Evolutionary conservation across 192 early-diverging fungal species (phyloP).

Genomic region (Umbelopsis vinacea): DNA sequence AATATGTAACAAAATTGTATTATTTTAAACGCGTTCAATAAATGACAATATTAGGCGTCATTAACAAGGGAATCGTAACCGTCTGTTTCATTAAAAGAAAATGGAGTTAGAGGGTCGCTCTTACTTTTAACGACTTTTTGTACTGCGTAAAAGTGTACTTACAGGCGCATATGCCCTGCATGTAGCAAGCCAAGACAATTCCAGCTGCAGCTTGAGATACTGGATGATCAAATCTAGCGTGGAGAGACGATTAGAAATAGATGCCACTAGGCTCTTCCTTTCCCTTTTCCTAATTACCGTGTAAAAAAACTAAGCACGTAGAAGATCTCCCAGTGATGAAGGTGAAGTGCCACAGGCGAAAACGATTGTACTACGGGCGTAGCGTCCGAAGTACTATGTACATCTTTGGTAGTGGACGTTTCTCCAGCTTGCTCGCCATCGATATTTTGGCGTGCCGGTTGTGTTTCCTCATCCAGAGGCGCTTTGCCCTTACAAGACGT

Average conservation of each 20-base stretch:
- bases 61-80: conserved; percentile 13
- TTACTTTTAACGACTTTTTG: neutral
- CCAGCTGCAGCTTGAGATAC: conserved; percentile 73
- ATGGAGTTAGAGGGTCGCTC: neutral
- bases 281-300: conserved; percentile 16
- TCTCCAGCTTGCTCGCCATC: neutral
- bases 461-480: neutral
- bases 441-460: neutral
- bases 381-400: neutral
- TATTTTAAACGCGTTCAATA: neutral
- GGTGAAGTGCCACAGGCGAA: conserved; percentile 51
- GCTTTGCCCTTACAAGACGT: neutral
- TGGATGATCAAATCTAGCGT: conserved; percentile 62
- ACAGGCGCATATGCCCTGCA: conserved; percentile 65
- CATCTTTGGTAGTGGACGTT: neutral
- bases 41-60: neutral
- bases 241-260: neutral
- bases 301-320: conserved; percentile 83
- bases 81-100: neutral
- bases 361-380: neutral
- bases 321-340: conserved; percentile 88
- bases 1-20: neutral
- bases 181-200: conserved; percentile 71
- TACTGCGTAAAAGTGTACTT: neutral
- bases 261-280: neutral